Base-by-base conservation (phyloP, 2,329 filamentous ascomycete species). In the Esteya vermicola region DNA sequence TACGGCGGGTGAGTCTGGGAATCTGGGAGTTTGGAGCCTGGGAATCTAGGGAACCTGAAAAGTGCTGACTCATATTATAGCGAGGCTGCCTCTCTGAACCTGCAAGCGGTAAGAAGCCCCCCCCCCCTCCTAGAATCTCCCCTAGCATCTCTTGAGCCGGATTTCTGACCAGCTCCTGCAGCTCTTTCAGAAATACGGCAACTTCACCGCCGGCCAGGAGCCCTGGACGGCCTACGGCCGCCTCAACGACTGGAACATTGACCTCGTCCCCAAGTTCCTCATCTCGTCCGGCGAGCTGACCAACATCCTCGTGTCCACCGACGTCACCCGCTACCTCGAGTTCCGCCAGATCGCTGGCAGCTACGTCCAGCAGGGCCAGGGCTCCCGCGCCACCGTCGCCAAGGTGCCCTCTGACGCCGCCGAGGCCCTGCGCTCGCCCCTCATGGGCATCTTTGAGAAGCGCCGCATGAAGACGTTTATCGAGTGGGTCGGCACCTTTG, bases 371-470 rank as follows among this genome's bases (percentile, higher is more conserved):
- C 88, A 95, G 62, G 83, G 85, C 48, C 61, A 73, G 45, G 78
- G 77, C n/a, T 50, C 75, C 50, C 91, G 85, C 67, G 86, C 85
- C 42, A 95, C 85, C 33, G 82, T 96, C 46, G 89, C 89, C 55
- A 98, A 96, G 72, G 91, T 98, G 30, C 91, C 91, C 37, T 93
- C 88, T 40, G 88, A 93, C 64, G 85, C 89, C 33, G 75, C 67
- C 41, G 91, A 98, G 67, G 86, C 91, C 47, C 72, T 96, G 54
- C 78, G 81, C 55, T 96, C 89, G 38, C 86, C 88, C 38, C 68
- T 98, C 54, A 95, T 98, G 85, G 91, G 91, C 43, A 70, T 96
- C 45, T 95, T 95, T 48, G 91, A 98, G 72, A 98, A 98, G 77
- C 79, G 88, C 54, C 75, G 91, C 54, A 93, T 93, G 63, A 93